phyloP scores from a whole-genome alignment of 148 eudicot genomes.

The Suaeda aralocaspica region DNA sequence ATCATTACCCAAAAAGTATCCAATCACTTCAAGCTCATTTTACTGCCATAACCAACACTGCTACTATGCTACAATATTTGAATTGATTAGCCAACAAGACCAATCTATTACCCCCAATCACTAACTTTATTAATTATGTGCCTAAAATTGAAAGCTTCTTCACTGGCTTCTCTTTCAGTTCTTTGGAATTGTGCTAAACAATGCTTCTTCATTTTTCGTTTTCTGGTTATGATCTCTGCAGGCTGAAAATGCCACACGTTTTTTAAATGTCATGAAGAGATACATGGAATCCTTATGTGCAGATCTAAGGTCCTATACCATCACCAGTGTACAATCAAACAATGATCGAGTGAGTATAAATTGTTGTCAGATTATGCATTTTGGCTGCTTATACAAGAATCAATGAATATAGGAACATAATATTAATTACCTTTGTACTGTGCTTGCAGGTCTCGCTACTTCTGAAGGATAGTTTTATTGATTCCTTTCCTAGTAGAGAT shows the following conservation, averaged over 20 bases:
- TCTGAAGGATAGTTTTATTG: slow-evolving; percentile 85
- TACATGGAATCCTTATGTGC: slow-evolving; percentile 82
- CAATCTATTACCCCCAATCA: too few relatives aligned
- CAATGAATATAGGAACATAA: background rate
- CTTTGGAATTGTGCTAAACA: background rate
- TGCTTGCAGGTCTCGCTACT: slow-evolving; percentile 79
- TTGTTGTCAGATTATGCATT: background rate
- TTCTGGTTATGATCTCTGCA: slow-evolving; percentile 27
- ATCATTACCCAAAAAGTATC: too few relatives aligned
- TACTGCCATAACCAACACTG: too few relatives aligned
- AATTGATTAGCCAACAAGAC: too few relatives aligned
- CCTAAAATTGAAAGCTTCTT: background rate
- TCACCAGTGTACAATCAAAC: slow-evolving; percentile 86
- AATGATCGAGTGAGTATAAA: slow-evolving; percentile 65
- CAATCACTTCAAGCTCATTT: too few relatives aligned
- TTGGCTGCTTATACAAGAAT: background rate
- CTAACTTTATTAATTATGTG: background rate
- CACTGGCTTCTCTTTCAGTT: background rate
- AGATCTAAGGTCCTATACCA: slow-evolving; percentile 73
- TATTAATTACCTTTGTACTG: slow-evolving; percentile 2
- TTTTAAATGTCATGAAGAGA: slow-evolving; percentile 52
- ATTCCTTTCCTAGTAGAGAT: slow-evolving; percentile 74
- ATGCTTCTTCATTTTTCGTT: background rate
- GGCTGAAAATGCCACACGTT: slow-evolving; percentile 77
- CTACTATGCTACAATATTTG: too few relatives aligned